Evolutionary conservation across 31 red algal species (phyloP).

Genomic region (Endocladia muricata): DNA sequence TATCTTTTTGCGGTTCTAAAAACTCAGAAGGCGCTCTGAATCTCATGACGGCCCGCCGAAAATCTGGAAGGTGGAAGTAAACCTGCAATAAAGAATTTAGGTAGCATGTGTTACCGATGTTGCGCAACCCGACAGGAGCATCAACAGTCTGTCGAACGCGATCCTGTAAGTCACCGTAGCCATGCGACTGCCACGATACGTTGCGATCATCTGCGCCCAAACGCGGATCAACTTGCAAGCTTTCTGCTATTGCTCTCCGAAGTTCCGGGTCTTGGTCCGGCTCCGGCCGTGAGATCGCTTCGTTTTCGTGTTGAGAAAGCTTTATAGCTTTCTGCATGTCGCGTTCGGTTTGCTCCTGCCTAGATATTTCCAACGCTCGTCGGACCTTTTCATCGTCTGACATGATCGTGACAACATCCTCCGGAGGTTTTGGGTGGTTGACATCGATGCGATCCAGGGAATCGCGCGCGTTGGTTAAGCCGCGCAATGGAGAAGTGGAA

Average conservation of each 20-base stretch:
- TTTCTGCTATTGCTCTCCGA: conserved; percentile 58
- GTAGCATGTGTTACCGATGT: conserved; percentile 98
- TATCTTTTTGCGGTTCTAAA: neutral
- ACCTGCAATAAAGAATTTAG: conserved; percentile 94
- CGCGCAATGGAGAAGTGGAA: too few species aligned
- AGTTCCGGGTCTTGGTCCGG: conserved; percentile 45
- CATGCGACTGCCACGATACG: conserved; percentile 42
- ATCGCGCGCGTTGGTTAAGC: neutral
- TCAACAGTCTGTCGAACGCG: conserved; percentile 29
- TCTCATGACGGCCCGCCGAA: conserved; percentile 74
- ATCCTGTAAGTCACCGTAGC: conserved; percentile 1
- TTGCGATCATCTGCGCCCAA: conserved; percentile 6
- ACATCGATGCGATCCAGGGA: neutral
- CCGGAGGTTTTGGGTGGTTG: neutral
- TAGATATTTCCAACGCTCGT: neutral
- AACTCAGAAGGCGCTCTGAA: conserved; percentile 27
- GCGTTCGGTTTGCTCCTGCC: neutral
- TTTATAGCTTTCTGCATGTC: neutral
- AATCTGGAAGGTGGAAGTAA: conserved; percentile 83
- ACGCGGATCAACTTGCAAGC: conserved; percentile 38
- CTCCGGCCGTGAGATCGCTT: neutral
- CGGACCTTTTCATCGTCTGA: neutral
- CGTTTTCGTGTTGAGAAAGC: neutral
- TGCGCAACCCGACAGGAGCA: conserved; percentile 81
- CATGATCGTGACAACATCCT: neutral